phyloP scores from a whole-genome alignment of 2,329 filamentous ascomycete genomes.

The Ceratocystis cacaofunesta region DNA sequence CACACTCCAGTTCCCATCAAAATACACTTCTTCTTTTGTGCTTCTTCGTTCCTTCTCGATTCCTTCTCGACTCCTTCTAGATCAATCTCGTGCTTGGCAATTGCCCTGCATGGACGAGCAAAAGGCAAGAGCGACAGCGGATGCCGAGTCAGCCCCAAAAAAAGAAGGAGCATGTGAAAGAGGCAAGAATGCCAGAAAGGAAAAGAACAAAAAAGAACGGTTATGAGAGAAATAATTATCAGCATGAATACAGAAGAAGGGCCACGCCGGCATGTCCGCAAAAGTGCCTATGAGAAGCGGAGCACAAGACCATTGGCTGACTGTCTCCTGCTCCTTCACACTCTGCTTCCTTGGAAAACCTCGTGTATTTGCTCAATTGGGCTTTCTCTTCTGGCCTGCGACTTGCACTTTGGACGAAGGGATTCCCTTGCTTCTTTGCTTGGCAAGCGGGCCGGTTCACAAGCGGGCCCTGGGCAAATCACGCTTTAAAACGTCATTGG shows the following conservation, averaged over 20 bases:
- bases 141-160: background rate
- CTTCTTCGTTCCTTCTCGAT: background rate
- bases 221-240: background rate
- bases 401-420: conserved; percentile 1
- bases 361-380: background rate
- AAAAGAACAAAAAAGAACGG: background rate
- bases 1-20: background rate
- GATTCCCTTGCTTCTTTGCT: conserved; percentile 1
- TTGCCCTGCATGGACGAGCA: background rate
- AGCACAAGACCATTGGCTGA: background rate
- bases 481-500: conserved; percentile 5
- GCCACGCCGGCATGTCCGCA: conserved; percentile 1
- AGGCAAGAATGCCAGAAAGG: background rate
- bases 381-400: background rate
- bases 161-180: background rate
- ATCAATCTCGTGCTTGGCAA: background rate
- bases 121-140: too few relatives aligned
- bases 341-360: background rate
- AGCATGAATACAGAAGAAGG: conserved; percentile 5
- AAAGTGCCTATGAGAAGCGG: background rate
- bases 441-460: background rate
- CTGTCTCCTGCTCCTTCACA: background rate
- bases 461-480: background rate
- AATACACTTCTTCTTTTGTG: background rate
- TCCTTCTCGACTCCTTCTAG: background rate